Base-by-base conservation (phyloP, 176 grass and related monocot genomes). In the Poa annua region DNA sequence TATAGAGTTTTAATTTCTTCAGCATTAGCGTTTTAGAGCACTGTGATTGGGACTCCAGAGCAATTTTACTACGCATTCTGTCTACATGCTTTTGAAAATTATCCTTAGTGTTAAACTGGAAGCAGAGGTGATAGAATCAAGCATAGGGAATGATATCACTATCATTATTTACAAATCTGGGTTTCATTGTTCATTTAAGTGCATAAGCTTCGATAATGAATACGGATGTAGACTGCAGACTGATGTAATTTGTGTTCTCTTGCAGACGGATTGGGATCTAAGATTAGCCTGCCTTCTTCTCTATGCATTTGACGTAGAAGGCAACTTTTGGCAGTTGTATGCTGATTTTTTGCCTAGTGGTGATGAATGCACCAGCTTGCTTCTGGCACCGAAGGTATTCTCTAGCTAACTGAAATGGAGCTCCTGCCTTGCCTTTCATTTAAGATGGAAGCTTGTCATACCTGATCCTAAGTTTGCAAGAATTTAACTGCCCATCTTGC, bases 251-350 rank as follows among this genome's bases (percentile, higher is more conserved):
- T 71, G 3, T 71, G 45, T 76, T 84, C 39, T 82, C 19, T 76
- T 87, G 88, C 87, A 98, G 96, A 95, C 85, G 19, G 92, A 95
- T 20, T 94, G 91, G 96, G 96, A 98, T 93, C 84, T 95, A 68
- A 90, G 96, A 83, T 86, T 95, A 79, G 92, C 96, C 10, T 98
- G 92, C 53, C 92, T 98, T 79, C 85, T 98, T 87, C 85, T 98
- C 35, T 93, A 95, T 74, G 88, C 88, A 77, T 81, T 98, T 83
- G 96, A 98, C 80, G 83, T 89, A 63, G 81, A 91, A 81, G 84
- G 78, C 50, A 93, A 93, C 74, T 98, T 98, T 88, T 98, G 96
- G 96, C 96, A 91, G 79, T 78, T 95, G 65, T 98, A 98, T 85
- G 87, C 85, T 74, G 96, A 98, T 75, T 98, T 98, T 84, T 91